phyloP scores from a whole-genome alignment of 2,329 filamentous ascomycete species.

The Paraphoma chrysanthemicola region DNA sequence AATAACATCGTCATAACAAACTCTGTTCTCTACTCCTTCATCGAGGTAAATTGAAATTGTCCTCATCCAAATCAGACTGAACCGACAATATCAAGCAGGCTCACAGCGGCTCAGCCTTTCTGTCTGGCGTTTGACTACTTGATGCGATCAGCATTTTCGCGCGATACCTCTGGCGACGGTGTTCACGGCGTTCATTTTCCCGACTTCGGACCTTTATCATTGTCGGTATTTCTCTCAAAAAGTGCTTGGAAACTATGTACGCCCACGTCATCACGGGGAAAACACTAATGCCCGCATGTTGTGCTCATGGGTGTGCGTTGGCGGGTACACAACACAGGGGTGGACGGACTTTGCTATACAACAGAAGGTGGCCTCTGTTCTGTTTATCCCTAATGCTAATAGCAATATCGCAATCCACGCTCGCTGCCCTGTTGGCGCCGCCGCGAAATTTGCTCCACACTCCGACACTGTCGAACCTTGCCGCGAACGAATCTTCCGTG shows the following conservation, averaged over 20 bases:
- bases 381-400: constrained; percentile 45
- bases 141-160: constrained; percentile 16
- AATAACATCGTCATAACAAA: constrained; percentile 8
- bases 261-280: too few species aligned
- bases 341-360: background rate
- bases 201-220: background rate
- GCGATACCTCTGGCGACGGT: constrained; percentile 40
- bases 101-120: constrained; percentile 7
- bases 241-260: too few species aligned
- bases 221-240: too few species aligned
- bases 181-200: constrained; percentile 30
- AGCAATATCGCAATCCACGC: constrained; percentile 32
- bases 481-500: constrained; percentile 37
- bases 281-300: too few species aligned
- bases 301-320: too few species aligned
- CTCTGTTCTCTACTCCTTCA: background rate
- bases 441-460: constrained; percentile 17
- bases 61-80: background rate
- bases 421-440: constrained; percentile 26
- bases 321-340: too few species aligned
- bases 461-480: constrained; percentile 25
- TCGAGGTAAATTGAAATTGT: too few species aligned
- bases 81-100: constrained; percentile 1
- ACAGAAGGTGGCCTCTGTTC: constrained; percentile 7
- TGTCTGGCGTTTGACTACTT: constrained; percentile 11